phyloP scores from a whole-genome alignment of 2,329 filamentous ascomycete genomes.

The Colletotrichum cuscutae region DNA sequence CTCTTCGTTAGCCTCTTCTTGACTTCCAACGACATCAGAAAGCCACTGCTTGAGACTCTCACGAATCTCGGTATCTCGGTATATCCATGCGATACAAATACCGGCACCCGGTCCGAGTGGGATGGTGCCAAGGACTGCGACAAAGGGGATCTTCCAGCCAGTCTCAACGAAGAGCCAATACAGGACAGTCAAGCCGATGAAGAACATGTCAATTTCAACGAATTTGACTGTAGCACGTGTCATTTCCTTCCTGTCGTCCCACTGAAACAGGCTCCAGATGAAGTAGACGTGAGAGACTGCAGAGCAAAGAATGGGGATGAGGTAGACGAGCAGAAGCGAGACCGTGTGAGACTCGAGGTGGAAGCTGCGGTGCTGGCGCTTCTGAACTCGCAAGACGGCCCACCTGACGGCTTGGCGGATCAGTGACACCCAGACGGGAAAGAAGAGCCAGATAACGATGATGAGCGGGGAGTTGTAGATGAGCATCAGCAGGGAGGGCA shows the following conservation, averaged over 20 bases:
- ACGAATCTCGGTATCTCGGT: slow-evolving; percentile 49
- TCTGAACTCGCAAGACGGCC: slow-evolving; percentile 34
- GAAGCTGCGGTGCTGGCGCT: slow-evolving; percentile 42
- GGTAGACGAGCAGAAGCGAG: slow-evolving; percentile 55
- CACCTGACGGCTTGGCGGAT: slow-evolving; percentile 51
- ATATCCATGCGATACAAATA: slow-evolving; percentile 51
- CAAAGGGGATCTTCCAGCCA: slow-evolving; percentile 52
- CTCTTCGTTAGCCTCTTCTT: slow-evolving; percentile 5
- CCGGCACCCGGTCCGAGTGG: slow-evolving; percentile 52
- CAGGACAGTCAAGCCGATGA: slow-evolving; percentile 57
- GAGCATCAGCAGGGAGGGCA: slow-evolving; percentile 60
- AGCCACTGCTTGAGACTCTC: slow-evolving; percentile 35
- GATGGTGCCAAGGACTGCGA: slow-evolving; percentile 42
- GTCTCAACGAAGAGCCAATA: slow-evolving; percentile 66
- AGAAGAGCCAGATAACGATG: slow-evolving; percentile 61
- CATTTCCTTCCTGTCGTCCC: slow-evolving; percentile 60
- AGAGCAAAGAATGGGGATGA: slow-evolving; percentile 56
- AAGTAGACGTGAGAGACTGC: slow-evolving; percentile 54
- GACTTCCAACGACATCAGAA: neutral
- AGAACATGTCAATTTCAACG: slow-evolving; percentile 58
- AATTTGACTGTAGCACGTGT: slow-evolving; percentile 58
- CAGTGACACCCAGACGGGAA: slow-evolving; percentile 59
- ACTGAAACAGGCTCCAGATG: slow-evolving; percentile 50
- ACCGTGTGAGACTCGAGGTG: slow-evolving; percentile 55
- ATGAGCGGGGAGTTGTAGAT: slow-evolving; percentile 47